Conservation (phyloP, 176 grass and related monocot genomes). For the Pontederia paniculata region DNA sequence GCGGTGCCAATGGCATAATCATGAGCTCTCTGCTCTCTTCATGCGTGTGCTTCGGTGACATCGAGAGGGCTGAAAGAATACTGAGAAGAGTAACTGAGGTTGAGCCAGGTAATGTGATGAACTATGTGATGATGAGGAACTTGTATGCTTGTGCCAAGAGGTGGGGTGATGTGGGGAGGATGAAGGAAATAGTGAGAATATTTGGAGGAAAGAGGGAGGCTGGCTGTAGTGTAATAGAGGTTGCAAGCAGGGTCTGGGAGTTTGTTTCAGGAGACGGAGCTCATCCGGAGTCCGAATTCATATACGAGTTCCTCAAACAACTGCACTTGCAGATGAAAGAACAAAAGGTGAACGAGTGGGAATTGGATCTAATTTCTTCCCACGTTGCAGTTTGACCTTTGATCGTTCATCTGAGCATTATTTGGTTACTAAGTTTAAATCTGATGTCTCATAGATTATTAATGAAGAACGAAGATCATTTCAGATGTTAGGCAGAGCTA, state of each 20-base stretch:
- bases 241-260: constrained; percentile 14
- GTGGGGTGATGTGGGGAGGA: constrained; percentile 18
- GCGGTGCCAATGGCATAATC: constrained; percentile 11
- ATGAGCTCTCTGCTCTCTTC: constrained; percentile 22
- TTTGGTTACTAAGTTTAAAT: too few species aligned
- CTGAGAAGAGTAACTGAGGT: constrained; percentile 8
- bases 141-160: constrained; percentile 9
- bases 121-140: constrained; percentile 26
- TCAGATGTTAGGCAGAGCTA: too few species aligned
- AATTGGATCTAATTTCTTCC: background rate
- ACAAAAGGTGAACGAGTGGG: background rate
- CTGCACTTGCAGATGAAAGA: constrained; percentile 7
- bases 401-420: too few species aligned
- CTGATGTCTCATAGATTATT: too few species aligned
- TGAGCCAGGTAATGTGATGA: constrained; percentile 18
- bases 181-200: constrained; percentile 6
- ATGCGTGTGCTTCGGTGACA: constrained; percentile 11
- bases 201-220: constrained; percentile 21
- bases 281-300: constrained; percentile 1
- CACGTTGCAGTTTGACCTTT: background rate
- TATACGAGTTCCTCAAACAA: constrained; percentile 1
- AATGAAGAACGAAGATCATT: too few species aligned
- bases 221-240: constrained; percentile 18
- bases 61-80: constrained; percentile 16
- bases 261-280: constrained; percentile 18